A percentile compares a stretch with the other conserved stretches of the same genome.
phyloP scores from a whole-genome alignment of 768 basidiomycete species.

The Melanogaster broomeanus region DNA sequence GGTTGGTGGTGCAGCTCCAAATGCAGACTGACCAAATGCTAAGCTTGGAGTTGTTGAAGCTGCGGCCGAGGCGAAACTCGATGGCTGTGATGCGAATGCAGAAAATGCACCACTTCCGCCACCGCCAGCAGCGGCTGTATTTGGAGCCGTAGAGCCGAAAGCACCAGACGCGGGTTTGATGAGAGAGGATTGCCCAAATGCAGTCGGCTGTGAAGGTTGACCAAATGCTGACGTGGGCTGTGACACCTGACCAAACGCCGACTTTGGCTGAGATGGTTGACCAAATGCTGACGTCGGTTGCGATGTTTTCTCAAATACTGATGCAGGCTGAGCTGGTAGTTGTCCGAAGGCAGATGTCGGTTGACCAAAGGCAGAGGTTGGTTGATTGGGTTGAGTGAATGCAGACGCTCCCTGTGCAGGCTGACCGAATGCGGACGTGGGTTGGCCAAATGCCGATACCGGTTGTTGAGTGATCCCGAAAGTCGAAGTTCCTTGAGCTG shows the following conservation, averaged over 20 bases:
- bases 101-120: constrained; percentile 51
- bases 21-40: constrained; percentile 18
- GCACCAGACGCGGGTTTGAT: constrained; percentile 55
- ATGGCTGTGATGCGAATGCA: constrained; percentile 50
- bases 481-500: constrained; percentile 27
- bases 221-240: constrained; percentile 31
- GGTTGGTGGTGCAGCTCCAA: constrained; percentile 14
- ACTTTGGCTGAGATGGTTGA: constrained; percentile 32
- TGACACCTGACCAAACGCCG: constrained; percentile 40
- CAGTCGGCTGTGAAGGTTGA: constrained; percentile 27
- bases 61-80: constrained; percentile 38
- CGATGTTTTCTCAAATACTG: constrained; percentile 36
- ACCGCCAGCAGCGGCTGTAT: constrained; percentile 37
- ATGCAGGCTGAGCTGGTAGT: constrained; percentile 30
- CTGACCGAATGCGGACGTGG: constrained; percentile 39
- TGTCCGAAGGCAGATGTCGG: constrained; percentile 23
- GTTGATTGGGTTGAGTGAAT: constrained; percentile 35
- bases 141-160: constrained; percentile 44
- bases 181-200: constrained; percentile 41
- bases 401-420: constrained; percentile 24
- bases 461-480: constrained; percentile 37
- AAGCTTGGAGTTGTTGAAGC: constrained; percentile 6
- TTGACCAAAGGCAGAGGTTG: constrained; percentile 21
- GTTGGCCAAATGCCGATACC: constrained; percentile 40
- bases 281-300: constrained; percentile 29